Evolutionary conservation across 305 asterid species (phyloP).

Genomic region (Withania somnifera): DNA sequence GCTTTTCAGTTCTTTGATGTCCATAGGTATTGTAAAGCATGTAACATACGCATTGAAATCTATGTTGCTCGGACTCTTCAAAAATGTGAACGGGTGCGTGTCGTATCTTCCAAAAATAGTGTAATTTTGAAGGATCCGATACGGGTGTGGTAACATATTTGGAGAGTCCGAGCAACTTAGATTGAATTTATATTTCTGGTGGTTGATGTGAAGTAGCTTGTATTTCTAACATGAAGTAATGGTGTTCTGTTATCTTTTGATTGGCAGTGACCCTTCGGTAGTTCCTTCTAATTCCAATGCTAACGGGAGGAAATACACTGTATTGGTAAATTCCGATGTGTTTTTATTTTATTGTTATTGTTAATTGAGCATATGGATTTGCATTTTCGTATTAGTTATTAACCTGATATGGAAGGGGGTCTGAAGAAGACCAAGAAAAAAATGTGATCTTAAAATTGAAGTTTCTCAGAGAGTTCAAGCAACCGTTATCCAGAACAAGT

Average conservation of each 20-base stretch:
- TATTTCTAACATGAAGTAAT: background rate
- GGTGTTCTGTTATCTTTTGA: background rate
- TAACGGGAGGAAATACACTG: slow-evolving; percentile 52
- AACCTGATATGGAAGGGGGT: background rate
- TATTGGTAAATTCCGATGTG: slow-evolving; percentile 35
- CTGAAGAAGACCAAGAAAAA: background rate
- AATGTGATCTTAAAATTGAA: background rate
- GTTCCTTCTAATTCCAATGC: slow-evolving; percentile 24
- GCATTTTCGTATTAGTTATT: background rate
- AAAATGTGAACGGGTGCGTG: too few species aligned
- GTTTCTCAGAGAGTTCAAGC: background rate
- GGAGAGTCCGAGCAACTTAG: too few species aligned
- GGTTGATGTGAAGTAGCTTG: background rate
- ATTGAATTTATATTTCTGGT: background rate
- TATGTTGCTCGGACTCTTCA: too few species aligned
- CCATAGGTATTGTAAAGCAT: background rate
- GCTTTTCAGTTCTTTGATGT: background rate
- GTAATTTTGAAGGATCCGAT: too few species aligned
- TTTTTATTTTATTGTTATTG: background rate
- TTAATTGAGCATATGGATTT: background rate
- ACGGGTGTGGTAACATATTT: too few species aligned
- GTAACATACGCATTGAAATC: background rate
- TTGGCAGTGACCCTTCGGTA: slow-evolving; percentile 39
- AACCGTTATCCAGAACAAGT: background rate
- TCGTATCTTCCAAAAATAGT: too few species aligned